phyloP scores from a whole-genome alignment of 768 basidiomycete species.

The Leccinum truebloodii region DNA sequence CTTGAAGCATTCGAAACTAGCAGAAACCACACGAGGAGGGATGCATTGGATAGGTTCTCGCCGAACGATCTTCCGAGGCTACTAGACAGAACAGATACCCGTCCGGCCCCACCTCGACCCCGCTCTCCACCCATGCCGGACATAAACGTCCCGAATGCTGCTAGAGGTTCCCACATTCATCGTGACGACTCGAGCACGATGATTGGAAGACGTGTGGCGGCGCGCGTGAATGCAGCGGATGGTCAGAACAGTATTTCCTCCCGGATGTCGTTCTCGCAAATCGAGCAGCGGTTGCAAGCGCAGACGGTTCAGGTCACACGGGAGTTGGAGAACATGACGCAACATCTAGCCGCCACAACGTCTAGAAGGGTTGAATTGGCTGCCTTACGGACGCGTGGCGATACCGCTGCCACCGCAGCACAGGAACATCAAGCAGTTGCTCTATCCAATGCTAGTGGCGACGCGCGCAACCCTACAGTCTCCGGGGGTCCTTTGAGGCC shows the following conservation, averaged over 20 bases:
- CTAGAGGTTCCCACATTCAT: slow-evolving; percentile 19
- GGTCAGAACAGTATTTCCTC: slow-evolving; percentile 18
- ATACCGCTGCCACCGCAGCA: slow-evolving; percentile 1
- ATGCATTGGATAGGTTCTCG: slow-evolving; percentile 24
- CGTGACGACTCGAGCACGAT: slow-evolving; percentile 35
- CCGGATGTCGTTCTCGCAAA: slow-evolving; percentile 23
- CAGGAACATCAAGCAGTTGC: background rate
- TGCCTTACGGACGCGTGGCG: slow-evolving; percentile 11
- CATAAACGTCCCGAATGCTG: slow-evolving; percentile 19
- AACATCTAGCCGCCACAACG: slow-evolving; percentile 24
- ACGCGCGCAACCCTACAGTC: slow-evolving; percentile 9
- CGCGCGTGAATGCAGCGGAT: slow-evolving; percentile 27
- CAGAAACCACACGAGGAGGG: slow-evolving; percentile 14
- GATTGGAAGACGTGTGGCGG: slow-evolving; percentile 38
- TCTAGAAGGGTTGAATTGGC: slow-evolving; percentile 28
- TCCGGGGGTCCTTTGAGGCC: slow-evolving; percentile 19
- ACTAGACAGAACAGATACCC: slow-evolving; percentile 15
- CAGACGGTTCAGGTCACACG: slow-evolving; percentile 35
- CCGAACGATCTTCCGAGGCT: slow-evolving; percentile 18
- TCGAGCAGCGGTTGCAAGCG: slow-evolving; percentile 31
- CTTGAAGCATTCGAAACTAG: slow-evolving; percentile 34
- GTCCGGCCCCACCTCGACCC: slow-evolving; percentile 16
- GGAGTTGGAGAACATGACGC: slow-evolving; percentile 35
- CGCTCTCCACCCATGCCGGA: slow-evolving; percentile 35
- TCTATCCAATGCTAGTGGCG: slow-evolving; percentile 1